Evolutionary conservation across 1,284 basidiomycete species (phyloP).

Genomic region (Cryptococcus sp.): DNA sequence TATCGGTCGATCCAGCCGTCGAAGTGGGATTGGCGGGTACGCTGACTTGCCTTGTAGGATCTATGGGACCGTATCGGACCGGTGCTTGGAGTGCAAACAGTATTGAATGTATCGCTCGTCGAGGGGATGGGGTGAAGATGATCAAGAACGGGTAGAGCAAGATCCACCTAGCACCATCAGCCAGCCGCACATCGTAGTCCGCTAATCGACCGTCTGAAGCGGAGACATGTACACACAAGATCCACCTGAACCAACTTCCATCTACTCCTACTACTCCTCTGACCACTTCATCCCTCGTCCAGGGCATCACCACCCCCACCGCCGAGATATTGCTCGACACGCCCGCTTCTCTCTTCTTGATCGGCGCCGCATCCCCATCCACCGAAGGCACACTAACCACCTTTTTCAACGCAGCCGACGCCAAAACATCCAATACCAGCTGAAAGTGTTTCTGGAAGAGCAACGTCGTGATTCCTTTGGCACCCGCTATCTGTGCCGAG

Average conservation of each 20-base stretch:
- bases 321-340: slow-evolving; percentile 43
- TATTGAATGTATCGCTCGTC: slow-evolving; percentile 33
- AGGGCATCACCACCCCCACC: slow-evolving; percentile 41
- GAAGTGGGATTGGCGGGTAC: neutral
- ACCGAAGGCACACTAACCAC: slow-evolving; percentile 18
- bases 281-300: slow-evolving; percentile 41
- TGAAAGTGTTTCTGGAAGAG: slow-evolving; percentile 38
- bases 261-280: slow-evolving; percentile 23
- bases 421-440: slow-evolving; percentile 41
- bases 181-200: neutral
- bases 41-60: neutral
- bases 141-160: slow-evolving; percentile 36
- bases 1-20: slow-evolving; percentile 9
- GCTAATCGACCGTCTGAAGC: neutral
- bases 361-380: slow-evolving; percentile 8
- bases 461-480: slow-evolving; percentile 29
- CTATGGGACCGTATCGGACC: slow-evolving; percentile 28
- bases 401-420: slow-evolving; percentile 18
- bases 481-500: slow-evolving; percentile 21
- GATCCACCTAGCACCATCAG: slow-evolving; percentile 33
- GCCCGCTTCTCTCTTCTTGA: slow-evolving; percentile 27
- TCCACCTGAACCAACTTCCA: slow-evolving; percentile 14
- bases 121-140: slow-evolving; percentile 39
- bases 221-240: slow-evolving; percentile 24
- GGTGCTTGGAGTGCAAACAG: slow-evolving; percentile 42